Evolutionary conservation across 352 stramenopile species (phyloP).

Genomic region (Pythium rishiriense): DNA sequence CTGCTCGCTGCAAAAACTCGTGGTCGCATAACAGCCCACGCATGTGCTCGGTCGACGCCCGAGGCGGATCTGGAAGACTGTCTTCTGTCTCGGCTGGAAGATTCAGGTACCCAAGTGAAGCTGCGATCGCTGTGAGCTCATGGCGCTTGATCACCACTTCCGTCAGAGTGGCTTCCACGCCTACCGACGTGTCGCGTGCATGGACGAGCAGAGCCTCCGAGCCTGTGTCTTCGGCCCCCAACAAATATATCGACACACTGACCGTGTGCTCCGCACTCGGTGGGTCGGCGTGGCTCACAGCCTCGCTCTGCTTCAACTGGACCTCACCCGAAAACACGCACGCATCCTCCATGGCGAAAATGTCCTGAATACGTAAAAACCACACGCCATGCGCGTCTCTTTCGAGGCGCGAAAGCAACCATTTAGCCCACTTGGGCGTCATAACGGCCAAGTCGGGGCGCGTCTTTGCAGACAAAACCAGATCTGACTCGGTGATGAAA

Average conservation of each 20-base stretch:
- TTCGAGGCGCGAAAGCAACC: conserved; percentile 24
- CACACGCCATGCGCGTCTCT: conserved; percentile 20
- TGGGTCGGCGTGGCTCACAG: no score
- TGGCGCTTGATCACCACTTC: conserved; percentile 14
- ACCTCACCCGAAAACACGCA: conserved; percentile 26
- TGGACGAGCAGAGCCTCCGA: conserved; percentile 22
- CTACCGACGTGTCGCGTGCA: conserved; percentile 8
- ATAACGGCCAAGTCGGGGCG: conserved; percentile 24
- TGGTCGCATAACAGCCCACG: conserved; percentile 32
- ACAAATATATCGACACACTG: conserved; percentile 21
- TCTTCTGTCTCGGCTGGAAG: neutral
- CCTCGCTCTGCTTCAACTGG: neutral
- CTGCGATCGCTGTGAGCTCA: conserved; percentile 7
- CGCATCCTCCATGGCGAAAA: conserved; percentile 13
- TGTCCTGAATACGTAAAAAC: conserved; percentile 27
- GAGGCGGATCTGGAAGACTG: neutral
- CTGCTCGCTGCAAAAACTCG: conserved; percentile 34
- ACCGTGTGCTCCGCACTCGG: neutral
- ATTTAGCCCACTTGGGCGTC: conserved; percentile 27
- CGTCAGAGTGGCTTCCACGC: neutral
- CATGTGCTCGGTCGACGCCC: conserved; percentile 10
- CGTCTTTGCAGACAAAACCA: conserved; percentile 18
- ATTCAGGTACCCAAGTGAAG: neutral
- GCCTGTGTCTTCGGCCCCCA: conserved; percentile 10
- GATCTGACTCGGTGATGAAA: conserved; percentile 11